Evolutionary conservation across 2,329 filamentous ascomycete species (phyloP).

Genomic region (Tolypocladium album): DNA sequence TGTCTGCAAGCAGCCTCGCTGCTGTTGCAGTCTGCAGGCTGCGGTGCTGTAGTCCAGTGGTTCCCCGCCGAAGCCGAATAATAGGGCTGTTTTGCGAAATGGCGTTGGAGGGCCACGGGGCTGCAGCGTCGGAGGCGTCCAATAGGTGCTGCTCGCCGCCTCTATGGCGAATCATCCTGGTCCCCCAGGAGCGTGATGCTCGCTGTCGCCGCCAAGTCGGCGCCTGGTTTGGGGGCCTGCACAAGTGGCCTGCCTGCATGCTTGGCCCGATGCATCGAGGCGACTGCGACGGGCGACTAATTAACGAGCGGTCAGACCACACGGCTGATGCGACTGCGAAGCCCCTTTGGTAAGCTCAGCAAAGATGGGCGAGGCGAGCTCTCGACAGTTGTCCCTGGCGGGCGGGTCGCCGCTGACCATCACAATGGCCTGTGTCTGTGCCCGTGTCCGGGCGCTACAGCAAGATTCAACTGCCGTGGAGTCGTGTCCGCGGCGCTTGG

Average conservation of each 20-base stretch:
- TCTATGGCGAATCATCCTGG: background rate
- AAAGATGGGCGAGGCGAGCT: background rate
- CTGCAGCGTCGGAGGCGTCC: slow-evolving; percentile 7
- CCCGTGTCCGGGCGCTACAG: background rate
- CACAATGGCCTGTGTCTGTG: background rate
- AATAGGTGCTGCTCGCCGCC: slow-evolving; percentile 2
- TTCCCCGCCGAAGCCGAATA: slow-evolving; percentile 4
- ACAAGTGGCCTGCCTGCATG: background rate
- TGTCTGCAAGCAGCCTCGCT: slow-evolving; percentile 7
- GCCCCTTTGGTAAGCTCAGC: background rate
- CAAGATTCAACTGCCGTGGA: background rate
- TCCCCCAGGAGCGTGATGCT: background rate
- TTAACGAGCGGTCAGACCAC: background rate
- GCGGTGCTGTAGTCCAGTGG: background rate
- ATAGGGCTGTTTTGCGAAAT: slow-evolving; percentile 7
- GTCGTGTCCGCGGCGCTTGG: background rate
- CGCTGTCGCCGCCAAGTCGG: background rate
- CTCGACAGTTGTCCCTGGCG: background rate
- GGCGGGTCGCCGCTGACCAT: background rate
- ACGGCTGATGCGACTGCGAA: background rate
- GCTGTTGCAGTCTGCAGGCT: background rate
- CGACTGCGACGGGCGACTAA: background rate
- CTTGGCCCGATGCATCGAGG: background rate
- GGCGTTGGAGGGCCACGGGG: background rate
- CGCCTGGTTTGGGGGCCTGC: background rate